Percentiles rank a stretch among this genome's conserved stretches.
Conservation (phyloP, 495 filamentous ascomycete species). For the Aspergillus sclerotiicarbonarius region DNA sequence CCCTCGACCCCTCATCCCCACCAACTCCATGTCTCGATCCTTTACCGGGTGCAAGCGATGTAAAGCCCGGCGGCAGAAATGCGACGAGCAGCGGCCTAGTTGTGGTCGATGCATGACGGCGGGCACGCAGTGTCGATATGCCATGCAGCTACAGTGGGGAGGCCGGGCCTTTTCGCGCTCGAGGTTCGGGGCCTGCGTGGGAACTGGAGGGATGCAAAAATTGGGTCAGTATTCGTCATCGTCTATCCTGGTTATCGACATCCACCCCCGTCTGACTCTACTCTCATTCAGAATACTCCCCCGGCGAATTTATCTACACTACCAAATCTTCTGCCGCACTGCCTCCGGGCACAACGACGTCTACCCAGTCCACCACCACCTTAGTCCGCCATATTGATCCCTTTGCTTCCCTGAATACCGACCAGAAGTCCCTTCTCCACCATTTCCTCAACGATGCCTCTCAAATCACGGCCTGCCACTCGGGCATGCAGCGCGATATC, state of each 20-base stretch:
- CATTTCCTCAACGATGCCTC: constrained; percentile 49
- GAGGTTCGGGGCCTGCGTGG: constrained; percentile 46
- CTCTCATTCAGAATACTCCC: constrained; percentile 40
- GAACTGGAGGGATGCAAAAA: constrained; percentile 42
- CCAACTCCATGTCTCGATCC: constrained; percentile 44
- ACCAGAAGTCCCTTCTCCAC: constrained; percentile 42
- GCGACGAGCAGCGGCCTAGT: constrained; percentile 40
- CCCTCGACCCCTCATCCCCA: background rate
- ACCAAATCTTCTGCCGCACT: constrained; percentile 26
- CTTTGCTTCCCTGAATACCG: constrained; percentile 38
- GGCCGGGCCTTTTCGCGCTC: constrained; percentile 43
- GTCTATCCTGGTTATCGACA: background rate
- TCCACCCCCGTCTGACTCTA: background rate
- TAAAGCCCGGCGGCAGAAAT: constrained; percentile 48
- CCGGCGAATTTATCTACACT: constrained; percentile 48
- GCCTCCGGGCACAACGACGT: background rate
- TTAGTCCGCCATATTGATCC: constrained; percentile 39
- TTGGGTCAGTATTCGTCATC: constrained; percentile 30
- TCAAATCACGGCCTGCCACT: constrained; percentile 44
- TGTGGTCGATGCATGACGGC: constrained; percentile 36
- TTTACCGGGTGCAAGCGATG: constrained; percentile 47
- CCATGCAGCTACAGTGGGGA: constrained; percentile 30
- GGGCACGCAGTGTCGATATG: constrained; percentile 23
- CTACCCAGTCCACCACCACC: constrained; percentile 26
- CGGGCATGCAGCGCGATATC: constrained; percentile 47